Evolutionary conservation across 164 flowering plant species (phyloP), one percentile per base, ranked within the genome.

Genomic region (Santalum album): DNA sequence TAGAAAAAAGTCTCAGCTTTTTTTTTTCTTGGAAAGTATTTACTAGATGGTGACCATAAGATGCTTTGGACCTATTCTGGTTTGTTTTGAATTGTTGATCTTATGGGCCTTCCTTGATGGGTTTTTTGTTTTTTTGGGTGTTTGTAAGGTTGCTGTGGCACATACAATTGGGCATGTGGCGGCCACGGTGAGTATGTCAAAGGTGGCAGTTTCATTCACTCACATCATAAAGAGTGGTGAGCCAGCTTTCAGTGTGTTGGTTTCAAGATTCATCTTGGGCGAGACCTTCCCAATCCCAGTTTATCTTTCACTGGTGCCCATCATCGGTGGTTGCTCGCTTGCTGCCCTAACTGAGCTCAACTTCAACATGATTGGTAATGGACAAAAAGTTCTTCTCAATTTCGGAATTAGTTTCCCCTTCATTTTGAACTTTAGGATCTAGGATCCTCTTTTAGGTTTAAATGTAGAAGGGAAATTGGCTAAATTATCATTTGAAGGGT

Each of bases 121-220:
- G 23, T n/a, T 49, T 22, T 25, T 35, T 6, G 16, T 54, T 39
- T 32, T 45, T 45, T 27, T 20, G 27, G 49, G 23, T 21, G n/a
- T 48, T 49, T 49, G 29, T 49, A 48, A 83, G 92, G 90, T 87
- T 64, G 92, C 88, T 49, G 80, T 82, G 61, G 92, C 92, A 36
- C 96, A 88, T 56, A 83, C 92, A 39, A 85, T 88, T 42, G 92
- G 96, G 51, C 90, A 88, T 77, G 90, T 88, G 6, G 90, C 88
- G 16, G 92, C 92, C 0, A 85, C 88, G 0, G 88, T 88, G 55
- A 85, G 90, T 32, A 83, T 87, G 90, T 81, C 92, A 9, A 87
- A 87, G 72, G 92, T 83, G 52, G 96, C 87, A 10, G 90, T 87
- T 43, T 87, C 92, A 12, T 87, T 87, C 65, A 87, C 96, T 26